A percentile compares a stretch with the other conserved stretches of the same genome.
Conservation (phyloP, 495 filamentous ascomycete species). For the Lepidopterella palustris region DNA sequence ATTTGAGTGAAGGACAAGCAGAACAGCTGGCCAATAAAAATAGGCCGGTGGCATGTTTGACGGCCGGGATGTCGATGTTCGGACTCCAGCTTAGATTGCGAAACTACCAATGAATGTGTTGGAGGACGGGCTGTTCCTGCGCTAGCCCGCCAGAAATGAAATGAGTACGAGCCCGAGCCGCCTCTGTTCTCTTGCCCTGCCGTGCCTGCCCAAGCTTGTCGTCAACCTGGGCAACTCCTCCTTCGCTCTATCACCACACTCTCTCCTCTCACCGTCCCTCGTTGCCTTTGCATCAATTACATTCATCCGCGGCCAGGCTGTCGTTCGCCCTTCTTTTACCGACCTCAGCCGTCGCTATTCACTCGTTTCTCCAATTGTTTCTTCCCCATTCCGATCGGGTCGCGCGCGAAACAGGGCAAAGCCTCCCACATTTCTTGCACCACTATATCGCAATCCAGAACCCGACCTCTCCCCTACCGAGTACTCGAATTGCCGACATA, state of each 20-base stretch:
- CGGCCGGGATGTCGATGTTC: no score
- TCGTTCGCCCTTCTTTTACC: constrained; percentile 33
- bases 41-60: no score
- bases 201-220: no score
- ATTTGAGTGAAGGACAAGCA: no score
- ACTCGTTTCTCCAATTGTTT: constrained; percentile 14
- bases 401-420: constrained; percentile 5
- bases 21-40: no score
- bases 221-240: no score
- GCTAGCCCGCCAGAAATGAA: no score
- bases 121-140: no score
- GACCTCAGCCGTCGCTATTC: constrained; percentile 30
- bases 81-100: no score
- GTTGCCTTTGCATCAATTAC: not conserved
- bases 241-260: not conserved
- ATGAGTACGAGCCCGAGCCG: no score
- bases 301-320: constrained; percentile 28
- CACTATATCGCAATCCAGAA: not conserved
- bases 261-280: constrained; percentile 11
- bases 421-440: constrained; percentile 24
- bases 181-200: no score
- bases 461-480: not conserved
- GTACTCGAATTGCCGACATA: not conserved
- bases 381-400: constrained; percentile 16
- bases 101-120: no score